phyloP scores from a whole-genome alignment of 202 grass and related monocot species.

The Bolboschoenoplectus hybrid region DNA sequence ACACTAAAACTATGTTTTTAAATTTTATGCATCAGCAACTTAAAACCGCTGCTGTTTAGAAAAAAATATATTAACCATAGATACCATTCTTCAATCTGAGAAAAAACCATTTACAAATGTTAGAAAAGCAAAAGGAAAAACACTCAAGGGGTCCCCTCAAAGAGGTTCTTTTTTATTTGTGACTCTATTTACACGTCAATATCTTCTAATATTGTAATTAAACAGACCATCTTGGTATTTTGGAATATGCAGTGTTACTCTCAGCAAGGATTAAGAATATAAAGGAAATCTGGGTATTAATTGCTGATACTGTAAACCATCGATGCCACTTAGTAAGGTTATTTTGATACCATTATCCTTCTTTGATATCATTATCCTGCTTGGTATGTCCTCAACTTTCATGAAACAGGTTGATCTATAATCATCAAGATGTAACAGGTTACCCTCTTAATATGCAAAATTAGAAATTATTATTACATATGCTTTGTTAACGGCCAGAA shows the following conservation, averaged over 20 bases:
- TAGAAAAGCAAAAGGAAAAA: neutral
- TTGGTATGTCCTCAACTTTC: neutral
- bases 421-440: neutral
- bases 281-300: neutral
- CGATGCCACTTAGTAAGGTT: neutral
- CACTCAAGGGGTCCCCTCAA: neutral
- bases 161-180: no score
- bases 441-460: neutral
- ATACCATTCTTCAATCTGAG: neutral
- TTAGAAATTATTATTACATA: neutral
- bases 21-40: neutral
- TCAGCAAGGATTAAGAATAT: neutral
- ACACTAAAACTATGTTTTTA: neutral
- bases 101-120: neutral
- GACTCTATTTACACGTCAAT: neutral
- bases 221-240: neutral
- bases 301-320: neutral
- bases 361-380: neutral
- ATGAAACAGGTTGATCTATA: slow-evolving; percentile 4
- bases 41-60: neutral
- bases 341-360: neutral
- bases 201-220: neutral
- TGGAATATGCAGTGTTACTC: neutral
- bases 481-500: no score
- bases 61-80: neutral